These are phyloP conservation scores for Russula compacta DNA, from an alignment of 768 basidiomycete genomes.

Conservation along the genomic window DNA sequence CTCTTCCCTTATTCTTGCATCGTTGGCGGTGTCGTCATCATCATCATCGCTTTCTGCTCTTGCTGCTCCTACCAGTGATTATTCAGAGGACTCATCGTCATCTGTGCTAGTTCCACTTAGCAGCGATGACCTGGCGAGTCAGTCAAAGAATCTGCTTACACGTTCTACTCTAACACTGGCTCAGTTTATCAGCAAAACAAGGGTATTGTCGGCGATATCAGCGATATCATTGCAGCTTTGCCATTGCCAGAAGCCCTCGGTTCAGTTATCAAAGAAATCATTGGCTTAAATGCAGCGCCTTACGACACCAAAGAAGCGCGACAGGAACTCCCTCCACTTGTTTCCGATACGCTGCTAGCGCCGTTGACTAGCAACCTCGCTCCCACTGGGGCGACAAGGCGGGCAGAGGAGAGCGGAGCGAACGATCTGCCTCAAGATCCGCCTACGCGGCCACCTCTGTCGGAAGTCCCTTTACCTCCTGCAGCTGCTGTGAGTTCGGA, in stretches of 20 bases:
- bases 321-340: too few relatives aligned
- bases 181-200: not conserved
- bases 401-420: not conserved
- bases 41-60: slow-evolving; percentile 26
- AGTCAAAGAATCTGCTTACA: not conserved
- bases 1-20: slow-evolving; percentile 28
- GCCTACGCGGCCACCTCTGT: not conserved
- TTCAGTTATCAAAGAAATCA: not conserved
- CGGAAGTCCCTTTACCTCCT: not conserved
- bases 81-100: not conserved
- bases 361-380: not conserved
- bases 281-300: not conserved
- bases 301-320: not conserved
- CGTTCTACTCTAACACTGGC: not conserved
- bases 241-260: not conserved
- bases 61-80: slow-evolving; percentile 24
- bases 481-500: not conserved
- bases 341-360: not conserved
- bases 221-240: not conserved
- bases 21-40: slow-evolving; percentile 25
- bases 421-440: not conserved
- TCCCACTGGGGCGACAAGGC: not conserved
- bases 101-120: slow-evolving; percentile 6
- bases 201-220: not conserved
- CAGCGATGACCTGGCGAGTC: not conserved